Conservation (phyloP, 2,329 filamentous ascomycete genomes). For the Stagonosporopsis rhizophila region DNA sequence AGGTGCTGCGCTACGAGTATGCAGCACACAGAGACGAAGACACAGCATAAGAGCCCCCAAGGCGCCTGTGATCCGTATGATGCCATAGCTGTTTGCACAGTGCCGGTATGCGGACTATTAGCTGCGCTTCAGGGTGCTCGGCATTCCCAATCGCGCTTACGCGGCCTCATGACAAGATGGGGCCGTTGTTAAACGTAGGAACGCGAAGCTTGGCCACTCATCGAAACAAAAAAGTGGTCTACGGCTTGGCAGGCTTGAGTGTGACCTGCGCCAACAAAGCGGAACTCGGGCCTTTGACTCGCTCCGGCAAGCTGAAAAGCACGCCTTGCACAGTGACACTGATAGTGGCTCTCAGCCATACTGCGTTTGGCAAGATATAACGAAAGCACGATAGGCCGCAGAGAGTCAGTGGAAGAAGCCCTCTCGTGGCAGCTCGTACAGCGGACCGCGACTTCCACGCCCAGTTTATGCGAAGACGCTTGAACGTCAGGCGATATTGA, state of each 20-base stretch:
- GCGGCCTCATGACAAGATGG: slow-evolving; percentile 36
- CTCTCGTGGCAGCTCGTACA: slow-evolving; percentile 1
- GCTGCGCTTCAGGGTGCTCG: slow-evolving; percentile 12
- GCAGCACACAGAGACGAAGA: neutral
- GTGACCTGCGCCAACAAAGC: slow-evolving; percentile 41
- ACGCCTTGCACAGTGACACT: slow-evolving; percentile 20
- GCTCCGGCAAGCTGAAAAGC: slow-evolving; percentile 42
- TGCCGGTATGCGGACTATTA: neutral
- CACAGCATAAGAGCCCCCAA: neutral
- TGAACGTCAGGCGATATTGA: slow-evolving; percentile 10
- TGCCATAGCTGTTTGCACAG: slow-evolving; percentile 1
- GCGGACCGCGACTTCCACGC: slow-evolving; percentile 2
- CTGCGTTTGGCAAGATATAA: slow-evolving; percentile 30
- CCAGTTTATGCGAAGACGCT: slow-evolving; percentile 16
- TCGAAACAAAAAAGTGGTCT: slow-evolving; percentile 42
- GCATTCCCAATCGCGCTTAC: slow-evolving; percentile 37
- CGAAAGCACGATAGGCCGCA: slow-evolving; percentile 16
- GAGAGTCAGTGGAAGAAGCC: slow-evolving; percentile 16
- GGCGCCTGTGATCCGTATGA: slow-evolving; percentile 5
- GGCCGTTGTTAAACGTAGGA: slow-evolving; percentile 27
- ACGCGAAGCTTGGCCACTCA: slow-evolving; percentile 36
- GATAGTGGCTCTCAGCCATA: slow-evolving; percentile 26
- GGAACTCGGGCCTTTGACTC: slow-evolving; percentile 42
- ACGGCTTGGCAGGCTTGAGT: slow-evolving; percentile 44
- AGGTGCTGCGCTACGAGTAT: neutral